phyloP scores from a whole-genome alignment of 768 basidiomycete species.

The Lactifluus subvellereus region DNA sequence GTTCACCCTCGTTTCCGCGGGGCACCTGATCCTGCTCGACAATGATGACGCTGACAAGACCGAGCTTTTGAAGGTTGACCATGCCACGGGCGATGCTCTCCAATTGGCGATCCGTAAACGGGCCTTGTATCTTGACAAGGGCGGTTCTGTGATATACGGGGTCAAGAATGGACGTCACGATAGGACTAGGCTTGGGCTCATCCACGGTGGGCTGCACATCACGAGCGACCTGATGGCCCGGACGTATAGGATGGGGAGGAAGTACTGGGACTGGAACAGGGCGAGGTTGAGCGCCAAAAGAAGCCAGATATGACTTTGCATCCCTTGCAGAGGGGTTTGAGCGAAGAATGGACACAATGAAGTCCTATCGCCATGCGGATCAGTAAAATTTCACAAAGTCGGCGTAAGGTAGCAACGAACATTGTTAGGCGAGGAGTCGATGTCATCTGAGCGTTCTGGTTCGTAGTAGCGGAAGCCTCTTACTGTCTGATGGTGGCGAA shows the following conservation, averaged over 20 bases:
- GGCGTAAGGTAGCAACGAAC: conserved; percentile 7
- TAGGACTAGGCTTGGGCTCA: conserved; percentile 42
- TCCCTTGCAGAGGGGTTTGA: conserved; percentile 91
- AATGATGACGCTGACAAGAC: conserved; percentile 91
- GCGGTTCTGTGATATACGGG: conserved; percentile 83
- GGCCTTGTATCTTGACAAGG: conserved; percentile 94
- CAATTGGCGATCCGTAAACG: conserved; percentile 88
- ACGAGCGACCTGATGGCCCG: conserved; percentile 31
- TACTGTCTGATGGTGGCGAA: conserved; percentile 12
- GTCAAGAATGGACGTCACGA: conserved; percentile 73
- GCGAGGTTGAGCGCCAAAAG: conserved; percentile 69
- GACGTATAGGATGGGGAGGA: conserved; percentile 30
- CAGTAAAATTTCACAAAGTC: conserved; percentile 7
- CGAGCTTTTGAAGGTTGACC: conserved; percentile 93
- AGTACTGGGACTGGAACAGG: conserved; percentile 9
- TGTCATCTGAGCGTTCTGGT: conserved; percentile 16
- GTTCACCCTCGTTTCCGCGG: conserved; percentile 65
- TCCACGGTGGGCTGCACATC: conserved; percentile 25
- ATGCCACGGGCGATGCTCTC: conserved; percentile 91
- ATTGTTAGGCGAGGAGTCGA: conserved; percentile 11
- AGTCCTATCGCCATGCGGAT: conserved; percentile 54
- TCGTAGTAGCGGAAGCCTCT: conserved; percentile 14
- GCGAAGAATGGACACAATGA: conserved; percentile 90
- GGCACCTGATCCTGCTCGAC: conserved; percentile 79
- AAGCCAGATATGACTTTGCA: conserved; percentile 82